These are phyloP conservation scores for Serendipita indica DNA, from an alignment of 768 basidiomycete genomes.

Conservation along the genomic window DNA sequence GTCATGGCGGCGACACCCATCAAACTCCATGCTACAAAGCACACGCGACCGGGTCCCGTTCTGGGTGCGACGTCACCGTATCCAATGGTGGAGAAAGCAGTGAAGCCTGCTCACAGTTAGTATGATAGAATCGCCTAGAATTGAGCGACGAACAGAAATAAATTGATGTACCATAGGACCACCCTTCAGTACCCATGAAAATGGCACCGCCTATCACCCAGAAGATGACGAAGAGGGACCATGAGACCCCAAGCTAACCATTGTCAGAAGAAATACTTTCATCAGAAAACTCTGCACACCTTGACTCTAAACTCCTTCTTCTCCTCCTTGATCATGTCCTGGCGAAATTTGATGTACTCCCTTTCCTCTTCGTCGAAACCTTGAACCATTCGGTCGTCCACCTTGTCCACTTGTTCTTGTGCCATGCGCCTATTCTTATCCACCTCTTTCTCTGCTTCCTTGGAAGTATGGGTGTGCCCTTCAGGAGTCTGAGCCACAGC, in stretches of 20 bases:
- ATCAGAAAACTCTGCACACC: conserved; percentile 20
- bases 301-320: conserved; percentile 42
- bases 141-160: conserved; percentile 48
- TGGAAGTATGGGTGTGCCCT: conserved; percentile 13
- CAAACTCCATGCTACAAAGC: conserved; percentile 69
- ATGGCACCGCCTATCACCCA: conserved; percentile 66
- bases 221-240: conserved; percentile 53
- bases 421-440: neutral
- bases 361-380: conserved; percentile 11
- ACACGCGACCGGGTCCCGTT: conserved; percentile 53
- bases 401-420: neutral
- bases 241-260: conserved; percentile 32
- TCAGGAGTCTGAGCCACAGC: neutral
- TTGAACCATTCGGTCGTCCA: neutral
- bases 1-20: conserved; percentile 66
- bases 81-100: conserved; percentile 61
- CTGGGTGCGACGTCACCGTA: conserved; percentile 47
- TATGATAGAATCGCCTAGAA: neutral
- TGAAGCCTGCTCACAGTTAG: conserved; percentile 34
- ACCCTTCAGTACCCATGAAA: conserved; percentile 53
- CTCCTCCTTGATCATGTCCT: conserved; percentile 20
- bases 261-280: neutral
- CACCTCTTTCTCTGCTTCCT: neutral
- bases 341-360: conserved; percentile 16
- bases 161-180: conserved; percentile 45